Percentiles rank a stretch among this genome's conserved stretches.
Evolutionary conservation across 2,329 filamentous ascomycete genomes (phyloP).

Genomic region (Claviceps humidiphila): DNA sequence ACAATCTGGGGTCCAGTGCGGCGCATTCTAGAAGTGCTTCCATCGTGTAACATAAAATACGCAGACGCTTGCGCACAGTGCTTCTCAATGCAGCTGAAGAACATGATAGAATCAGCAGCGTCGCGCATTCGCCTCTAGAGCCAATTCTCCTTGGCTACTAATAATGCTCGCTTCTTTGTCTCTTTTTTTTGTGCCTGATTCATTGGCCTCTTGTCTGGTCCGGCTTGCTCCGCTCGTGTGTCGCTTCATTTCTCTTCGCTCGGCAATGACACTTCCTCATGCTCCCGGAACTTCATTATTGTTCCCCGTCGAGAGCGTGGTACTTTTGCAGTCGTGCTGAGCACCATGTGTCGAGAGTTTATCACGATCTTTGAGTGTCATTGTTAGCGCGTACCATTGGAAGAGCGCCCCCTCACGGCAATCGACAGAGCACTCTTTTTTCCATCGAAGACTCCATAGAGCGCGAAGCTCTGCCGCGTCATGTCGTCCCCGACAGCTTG

Average conservation of each 20-base stretch:
- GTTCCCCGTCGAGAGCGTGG: not conserved
- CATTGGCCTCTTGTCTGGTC: not conserved
- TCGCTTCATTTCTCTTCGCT: constrained; percentile 1
- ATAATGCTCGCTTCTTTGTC: not conserved
- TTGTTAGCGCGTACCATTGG: not conserved
- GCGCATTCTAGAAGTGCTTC: not conserved
- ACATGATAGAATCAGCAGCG: not conserved
- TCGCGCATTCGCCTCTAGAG: not conserved
- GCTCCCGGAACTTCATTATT: not conserved
- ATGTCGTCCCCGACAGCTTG: constrained; percentile 6
- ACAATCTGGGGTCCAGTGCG: not conserved
- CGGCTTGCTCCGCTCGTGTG: constrained; percentile 1
- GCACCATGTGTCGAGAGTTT: not conserved
- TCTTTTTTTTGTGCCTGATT: not conserved
- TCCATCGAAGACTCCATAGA: not conserved
- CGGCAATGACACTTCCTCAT: not conserved
- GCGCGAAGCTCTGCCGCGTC: not conserved
- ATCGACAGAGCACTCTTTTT: not conserved
- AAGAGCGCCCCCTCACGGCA: not conserved
- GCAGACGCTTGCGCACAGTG: not conserved
- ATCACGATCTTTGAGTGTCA: not conserved
- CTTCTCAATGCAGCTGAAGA: not conserved
- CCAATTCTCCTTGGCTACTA: not conserved
- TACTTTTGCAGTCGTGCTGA: not conserved
- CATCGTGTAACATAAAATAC: not conserved